A percentile compares a stretch with the other conserved stretches of the same genome.
Evolutionary conservation across 129 eudicot species (phyloP).

Genomic region (Artemisia argyi): DNA sequence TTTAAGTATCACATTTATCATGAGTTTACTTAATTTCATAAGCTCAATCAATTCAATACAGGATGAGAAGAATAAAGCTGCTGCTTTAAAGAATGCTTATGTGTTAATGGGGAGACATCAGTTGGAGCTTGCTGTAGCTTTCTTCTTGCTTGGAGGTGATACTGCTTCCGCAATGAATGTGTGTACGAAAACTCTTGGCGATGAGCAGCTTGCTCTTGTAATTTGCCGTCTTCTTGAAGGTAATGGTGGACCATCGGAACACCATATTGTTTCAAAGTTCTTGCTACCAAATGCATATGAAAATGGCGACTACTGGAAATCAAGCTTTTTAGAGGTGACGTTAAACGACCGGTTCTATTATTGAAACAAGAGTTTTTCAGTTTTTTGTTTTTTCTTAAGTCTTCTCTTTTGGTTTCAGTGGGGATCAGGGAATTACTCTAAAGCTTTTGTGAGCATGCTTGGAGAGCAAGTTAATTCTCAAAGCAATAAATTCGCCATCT

Average conservation of each 20-base stretch:
- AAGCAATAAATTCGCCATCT: conserved; percentile 36
- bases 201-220: conserved; percentile 98
- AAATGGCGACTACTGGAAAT: conserved; percentile 77
- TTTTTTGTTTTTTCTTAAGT: conserved; percentile 2
- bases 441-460: conserved; percentile 59
- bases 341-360: background rate
- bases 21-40: background rate
- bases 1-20: conserved; percentile 5
- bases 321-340: conserved; percentile 80
- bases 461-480: conserved; percentile 48
- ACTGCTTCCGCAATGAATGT: conserved; percentile 77
- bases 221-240: conserved; percentile 95
- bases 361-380: conserved; percentile 2
- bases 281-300: conserved; percentile 76
- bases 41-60: conserved; percentile 28
- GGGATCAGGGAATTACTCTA: conserved; percentile 72
- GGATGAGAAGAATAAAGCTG: conserved; percentile 97
- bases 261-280: conserved; percentile 59
- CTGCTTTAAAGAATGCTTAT: conserved; percentile 97
- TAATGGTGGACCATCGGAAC: conserved; percentile 68
- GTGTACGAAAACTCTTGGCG: conserved; percentile 89
- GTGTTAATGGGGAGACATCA: conserved; percentile 96
- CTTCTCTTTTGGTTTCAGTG: conserved; percentile 47
- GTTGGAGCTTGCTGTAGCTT: conserved; percentile 91
- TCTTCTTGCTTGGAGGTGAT: conserved; percentile 99